Evolutionary conservation across 345 rosid genomes (phyloP), one percentile per base, ranked within the genome.

Genomic region (Eutrema heterophyllum): DNA sequence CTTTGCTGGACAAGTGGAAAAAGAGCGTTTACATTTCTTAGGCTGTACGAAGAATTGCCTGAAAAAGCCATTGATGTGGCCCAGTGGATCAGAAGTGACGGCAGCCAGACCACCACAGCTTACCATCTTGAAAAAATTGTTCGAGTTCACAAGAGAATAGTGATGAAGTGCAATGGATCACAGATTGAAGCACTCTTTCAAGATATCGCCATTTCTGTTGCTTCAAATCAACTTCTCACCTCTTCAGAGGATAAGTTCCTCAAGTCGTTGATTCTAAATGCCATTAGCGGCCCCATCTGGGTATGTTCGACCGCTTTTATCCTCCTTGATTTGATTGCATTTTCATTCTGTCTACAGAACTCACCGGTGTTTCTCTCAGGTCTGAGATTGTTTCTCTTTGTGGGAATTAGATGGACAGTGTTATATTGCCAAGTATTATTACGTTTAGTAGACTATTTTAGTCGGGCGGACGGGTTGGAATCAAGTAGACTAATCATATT

Each of bases 1-100:
- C 84, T 73, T 76, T 89, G 97, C 81, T 91, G 98, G 98, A 85
- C 88, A 15, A 75, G 82, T 80, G 86, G 83, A 75, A 83, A 84
- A 75, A 83, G 81, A 77, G 97, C 97, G 9, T 90, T 81, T 44
- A 80, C 83, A 58, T 70, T 94, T 71, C 79, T 94, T 43, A 83
- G 92, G 83, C 83, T 94, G 75, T 85, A 86, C 67, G 90, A 87
- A 27, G 69, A 82, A 68, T 81, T 79, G 46, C 86, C 82, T 24
- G 45, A 38, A 12, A 57, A 76, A 59, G 83, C 82, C 58, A 73
- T 74, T 54, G 82, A 73, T 55, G 72, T 78, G 80, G 46, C 56
- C 15, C 85, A 75, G 64, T 69, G 82, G 88, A 48, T 64, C 14
- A 81, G 80, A 52, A 72, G 41, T 41, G 82, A 74, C 58, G 74